These are phyloP conservation scores for Phlegmacium glaucopus DNA, from an alignment of 768 basidiomycete species.

Conservation along the genomic window DNA sequence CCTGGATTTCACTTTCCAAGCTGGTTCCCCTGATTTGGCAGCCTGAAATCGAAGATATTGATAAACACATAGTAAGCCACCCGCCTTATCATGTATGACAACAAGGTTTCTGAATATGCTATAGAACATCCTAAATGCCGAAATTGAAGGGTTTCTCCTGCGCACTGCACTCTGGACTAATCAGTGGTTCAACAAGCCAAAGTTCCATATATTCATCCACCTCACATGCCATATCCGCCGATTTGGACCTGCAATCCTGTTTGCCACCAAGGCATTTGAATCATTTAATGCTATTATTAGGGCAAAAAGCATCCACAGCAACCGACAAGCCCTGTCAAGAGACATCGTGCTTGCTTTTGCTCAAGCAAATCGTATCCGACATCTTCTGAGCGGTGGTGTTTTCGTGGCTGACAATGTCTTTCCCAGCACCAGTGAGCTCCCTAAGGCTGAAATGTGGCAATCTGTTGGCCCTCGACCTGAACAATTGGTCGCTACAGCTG, in stretches of 20 bases:
- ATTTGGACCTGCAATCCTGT: conserved; percentile 41
- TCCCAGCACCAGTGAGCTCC: no score
- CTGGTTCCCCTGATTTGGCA: conserved; percentile 38
- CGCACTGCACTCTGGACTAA: conserved; percentile 24
- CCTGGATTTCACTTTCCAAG: no score
- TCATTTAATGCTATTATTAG: conserved; percentile 38
- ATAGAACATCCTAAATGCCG: conserved; percentile 19
- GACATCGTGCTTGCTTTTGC: conserved; percentile 27
- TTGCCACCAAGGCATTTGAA: conserved; percentile 42
- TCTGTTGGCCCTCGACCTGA: no score
- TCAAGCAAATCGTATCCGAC: conserved; percentile 20
- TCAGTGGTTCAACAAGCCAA: conserved; percentile 40
- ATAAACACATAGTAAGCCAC: conserved; percentile 29
- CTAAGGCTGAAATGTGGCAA: no score
- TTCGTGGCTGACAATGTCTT: no score
- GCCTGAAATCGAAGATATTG: conserved; percentile 31
- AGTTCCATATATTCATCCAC: conserved; percentile 40
- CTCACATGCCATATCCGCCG: conserved; percentile 31
- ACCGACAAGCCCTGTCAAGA: conserved; percentile 29
- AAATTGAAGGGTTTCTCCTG: conserved; percentile 34
- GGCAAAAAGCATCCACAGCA: conserved; percentile 28
- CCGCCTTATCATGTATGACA: not conserved
- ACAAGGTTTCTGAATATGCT: conserved; percentile 2
- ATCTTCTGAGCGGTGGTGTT: conserved; percentile 24
- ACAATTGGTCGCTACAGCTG: no score